Evolutionary conservation across 192 early-diverging fungal species (phyloP), one percentile per base, ranked within the genome.

Genomic region (Coemansia sp.): DNA sequence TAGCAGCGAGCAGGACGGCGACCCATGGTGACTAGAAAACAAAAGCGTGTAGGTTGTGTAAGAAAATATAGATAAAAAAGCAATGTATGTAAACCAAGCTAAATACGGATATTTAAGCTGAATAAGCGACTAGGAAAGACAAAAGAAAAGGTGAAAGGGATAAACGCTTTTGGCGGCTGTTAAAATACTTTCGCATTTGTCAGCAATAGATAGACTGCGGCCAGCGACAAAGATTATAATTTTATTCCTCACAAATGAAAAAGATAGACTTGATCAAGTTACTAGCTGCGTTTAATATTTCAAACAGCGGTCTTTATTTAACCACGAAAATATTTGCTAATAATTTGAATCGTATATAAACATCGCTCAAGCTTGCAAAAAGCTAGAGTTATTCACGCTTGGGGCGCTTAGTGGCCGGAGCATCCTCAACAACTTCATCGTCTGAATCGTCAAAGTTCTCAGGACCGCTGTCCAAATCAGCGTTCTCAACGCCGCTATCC

Each of bases 1-100:
- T 96, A 98, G 86, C 95, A 97, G 64, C 93, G 89, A 86, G 95
- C 93, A 78, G 95, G 95, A 93, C 95, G 94, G 71, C 95, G 94
- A 93, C 93, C 95, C 95, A 97, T 94, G 65, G 8, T 35, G 7
- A 35, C 5, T 35, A 35, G 32, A 35, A 35, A 35, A 35, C 8
- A 35, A 35, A 9, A 35, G 32, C 32, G 43, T 29, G 54, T 49
- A 61, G 19, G 24, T 47, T 11, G 45, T 41, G 35, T 27, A 49
- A 1, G 32, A 8, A 35, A 35, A 35, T 35, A 35, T 35, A 35
- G 8, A 35, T 35, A 35, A 32, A 32, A 29, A 32, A 32, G 9
- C 32, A 35, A 9, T 9, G 32, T 35, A 35, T 35, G 32, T 35
- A 35, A 35, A 35, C 32, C 32, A 35, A 35, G 32, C 9, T 35